Evolutionary conservation across 768 basidiomycete genomes (phyloP).

Genomic region (Suillus paluster): DNA sequence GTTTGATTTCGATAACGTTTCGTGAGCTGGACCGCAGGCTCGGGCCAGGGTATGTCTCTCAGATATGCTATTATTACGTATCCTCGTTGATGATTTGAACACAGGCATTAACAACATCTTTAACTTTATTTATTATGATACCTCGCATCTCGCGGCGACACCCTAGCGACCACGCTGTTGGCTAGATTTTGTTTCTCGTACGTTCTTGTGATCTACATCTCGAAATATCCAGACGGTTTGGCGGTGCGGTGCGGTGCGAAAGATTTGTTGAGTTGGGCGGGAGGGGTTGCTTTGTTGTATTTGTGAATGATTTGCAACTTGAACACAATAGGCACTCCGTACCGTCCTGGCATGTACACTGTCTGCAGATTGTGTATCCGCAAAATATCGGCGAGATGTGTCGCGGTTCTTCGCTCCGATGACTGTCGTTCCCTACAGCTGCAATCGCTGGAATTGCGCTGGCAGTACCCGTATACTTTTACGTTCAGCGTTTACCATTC

Average conservation of each 20-base stretch:
- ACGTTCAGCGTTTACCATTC: too few species aligned
- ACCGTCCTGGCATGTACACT: too few species aligned
- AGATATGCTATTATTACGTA: not conserved
- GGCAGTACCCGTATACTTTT: not conserved
- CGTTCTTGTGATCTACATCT: not conserved
- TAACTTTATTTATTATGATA: not conserved
- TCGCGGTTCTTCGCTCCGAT: not conserved
- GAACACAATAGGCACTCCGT: not conserved
- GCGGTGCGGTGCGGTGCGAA: not conserved
- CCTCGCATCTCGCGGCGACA: not conserved
- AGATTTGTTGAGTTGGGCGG: not conserved
- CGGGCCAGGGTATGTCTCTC: not conserved
- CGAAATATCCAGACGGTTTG: not conserved
- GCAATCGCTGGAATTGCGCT: not conserved
- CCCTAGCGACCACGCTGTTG: not conserved
- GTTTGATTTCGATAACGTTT: slow-evolving; percentile 13
- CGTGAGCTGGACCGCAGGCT: not conserved
- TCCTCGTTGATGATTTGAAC: not conserved
- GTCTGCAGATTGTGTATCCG: too few species aligned
- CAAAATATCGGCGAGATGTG: too few species aligned
- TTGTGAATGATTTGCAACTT: not conserved
- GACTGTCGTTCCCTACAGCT: too few species aligned
- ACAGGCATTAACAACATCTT: slow-evolving; percentile 1
- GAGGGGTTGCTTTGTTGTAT: not conserved
- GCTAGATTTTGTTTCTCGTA: not conserved